Evolutionary conservation across 306 rosid species (phyloP).

Genomic region (Casuarina cunninghamiana): DNA sequence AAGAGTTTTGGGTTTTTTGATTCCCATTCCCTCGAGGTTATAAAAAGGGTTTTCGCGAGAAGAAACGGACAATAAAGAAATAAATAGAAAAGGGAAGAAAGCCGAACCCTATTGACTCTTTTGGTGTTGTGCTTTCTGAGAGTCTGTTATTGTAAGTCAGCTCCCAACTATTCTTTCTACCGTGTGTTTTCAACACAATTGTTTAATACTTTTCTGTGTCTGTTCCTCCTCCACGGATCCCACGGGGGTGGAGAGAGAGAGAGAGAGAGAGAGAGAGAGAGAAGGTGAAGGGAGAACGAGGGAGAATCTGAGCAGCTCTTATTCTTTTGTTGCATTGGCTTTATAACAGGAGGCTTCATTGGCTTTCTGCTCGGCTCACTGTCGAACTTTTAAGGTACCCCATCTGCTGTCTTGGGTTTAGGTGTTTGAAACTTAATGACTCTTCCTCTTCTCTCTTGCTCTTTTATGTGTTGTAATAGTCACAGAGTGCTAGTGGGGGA

Average conservation of each 20-base stretch:
- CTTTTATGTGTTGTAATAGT: conserved; percentile 23
- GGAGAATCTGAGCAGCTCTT: conserved; percentile 37
- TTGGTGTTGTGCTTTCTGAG: not conserved
- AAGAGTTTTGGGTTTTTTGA: conserved; percentile 1
- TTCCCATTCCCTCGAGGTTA: not conserved
- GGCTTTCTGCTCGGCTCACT: conserved; percentile 40
- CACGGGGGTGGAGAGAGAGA: conserved; percentile 27
- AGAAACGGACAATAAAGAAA: not conserved
- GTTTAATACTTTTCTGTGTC: conserved; percentile 27
- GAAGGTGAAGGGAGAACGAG: not conserved
- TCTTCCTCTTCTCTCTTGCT: conserved; percentile 24
- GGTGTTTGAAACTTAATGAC: conserved; percentile 35
- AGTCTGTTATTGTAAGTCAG: conserved; percentile 29
- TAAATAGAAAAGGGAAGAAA: no score
- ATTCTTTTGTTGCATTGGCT: conserved; percentile 22
- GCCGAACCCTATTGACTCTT: conserved; percentile 32
- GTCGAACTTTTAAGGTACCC: conserved; percentile 46
- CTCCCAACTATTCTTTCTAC: conserved; percentile 1
- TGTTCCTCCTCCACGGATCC: conserved; percentile 58
- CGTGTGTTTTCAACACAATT: not conserved
- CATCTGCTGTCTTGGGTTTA: conserved; percentile 50
- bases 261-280: conserved; percentile 38
- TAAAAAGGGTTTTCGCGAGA: not conserved
- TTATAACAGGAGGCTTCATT: conserved; percentile 40
- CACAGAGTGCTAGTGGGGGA: conserved; percentile 15